Percentiles rank a stretch among this genome's conserved stretches.
phyloP scores from a whole-genome alignment of 2,329 filamentous ascomycete species.

The Pseudogymnoascus sp. region DNA sequence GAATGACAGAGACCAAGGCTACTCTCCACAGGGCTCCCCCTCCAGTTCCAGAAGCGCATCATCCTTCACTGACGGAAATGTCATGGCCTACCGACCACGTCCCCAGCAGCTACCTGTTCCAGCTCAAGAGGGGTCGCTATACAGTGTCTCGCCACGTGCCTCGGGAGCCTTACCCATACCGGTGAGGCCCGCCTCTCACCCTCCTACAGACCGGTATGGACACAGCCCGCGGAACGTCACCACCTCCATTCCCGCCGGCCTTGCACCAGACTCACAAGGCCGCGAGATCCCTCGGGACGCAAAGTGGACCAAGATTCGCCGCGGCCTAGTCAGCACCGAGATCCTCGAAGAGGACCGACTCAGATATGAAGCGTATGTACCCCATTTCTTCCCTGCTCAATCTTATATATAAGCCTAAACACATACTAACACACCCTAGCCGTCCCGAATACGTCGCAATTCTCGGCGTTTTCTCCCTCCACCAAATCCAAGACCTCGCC shows the following conservation, averaged over 20 bases:
- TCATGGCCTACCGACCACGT: background rate
- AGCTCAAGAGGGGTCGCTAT: background rate
- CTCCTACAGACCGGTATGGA: background rate
- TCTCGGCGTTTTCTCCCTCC: constrained; percentile 43
- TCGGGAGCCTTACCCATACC: background rate
- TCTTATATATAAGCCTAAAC: background rate
- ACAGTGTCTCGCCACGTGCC: background rate
- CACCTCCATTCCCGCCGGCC: constrained; percentile 11
- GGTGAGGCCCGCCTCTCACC: background rate
- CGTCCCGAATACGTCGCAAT: constrained; percentile 52
- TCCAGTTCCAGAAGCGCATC: background rate
- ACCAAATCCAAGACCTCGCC: constrained; percentile 45
- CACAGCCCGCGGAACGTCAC: background rate
- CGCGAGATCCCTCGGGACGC: constrained; percentile 48
- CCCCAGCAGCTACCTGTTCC: background rate
- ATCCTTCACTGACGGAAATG: background rate
- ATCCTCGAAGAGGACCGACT: constrained; percentile 46
- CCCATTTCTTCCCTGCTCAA: background rate
- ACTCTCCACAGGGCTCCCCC: background rate
- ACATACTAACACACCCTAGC: constrained; percentile 13
- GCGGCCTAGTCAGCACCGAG: constrained; percentile 48
- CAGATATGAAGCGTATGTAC: constrained; percentile 45
- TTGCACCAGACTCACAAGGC: constrained; percentile 50
- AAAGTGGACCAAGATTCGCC: constrained; percentile 50
- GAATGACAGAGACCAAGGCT: background rate